Percentiles rank a stretch among this genome's conserved stretches.
Conservation (phyloP, 2,329 filamentous ascomycete genomes). For the Alternaria rosae region DNA sequence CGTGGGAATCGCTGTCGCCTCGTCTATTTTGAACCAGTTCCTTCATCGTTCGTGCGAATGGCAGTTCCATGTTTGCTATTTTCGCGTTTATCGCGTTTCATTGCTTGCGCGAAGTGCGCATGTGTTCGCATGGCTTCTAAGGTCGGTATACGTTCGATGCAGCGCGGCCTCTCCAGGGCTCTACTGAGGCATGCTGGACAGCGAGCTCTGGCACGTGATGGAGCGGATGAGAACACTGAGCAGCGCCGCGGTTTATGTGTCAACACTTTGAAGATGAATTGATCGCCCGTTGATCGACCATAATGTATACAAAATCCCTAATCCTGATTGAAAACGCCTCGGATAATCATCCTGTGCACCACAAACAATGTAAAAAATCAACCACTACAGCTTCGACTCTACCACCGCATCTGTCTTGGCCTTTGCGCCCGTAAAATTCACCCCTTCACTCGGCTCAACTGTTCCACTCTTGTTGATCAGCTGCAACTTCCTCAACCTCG, state of each 20-base stretch:
- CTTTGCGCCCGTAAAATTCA: constrained; percentile 26
- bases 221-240: neutral
- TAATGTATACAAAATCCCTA: neutral
- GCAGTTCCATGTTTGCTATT: neutral
- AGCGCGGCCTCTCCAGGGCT: neutral
- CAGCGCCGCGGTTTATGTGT: neutral
- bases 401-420: neutral
- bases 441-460: constrained; percentile 16
- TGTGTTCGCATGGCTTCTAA: constrained; percentile 2
- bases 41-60: constrained; percentile 13
- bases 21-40: constrained; percentile 14
- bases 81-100: constrained; percentile 17
- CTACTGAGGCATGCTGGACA: neutral
- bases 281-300: neutral
- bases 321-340: neutral
- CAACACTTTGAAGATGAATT: neutral
- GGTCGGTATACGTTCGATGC: neutral
- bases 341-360: neutral
- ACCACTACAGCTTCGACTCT: constrained; percentile 25
- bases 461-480: constrained; percentile 44
- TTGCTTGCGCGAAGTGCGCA: neutral
- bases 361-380: neutral
- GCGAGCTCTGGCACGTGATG: neutral
- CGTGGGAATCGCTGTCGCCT: neutral
- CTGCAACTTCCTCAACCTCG: constrained; percentile 34